Conservation (phyloP, 305 asterid species). For the Ajuga reptans region DNA sequence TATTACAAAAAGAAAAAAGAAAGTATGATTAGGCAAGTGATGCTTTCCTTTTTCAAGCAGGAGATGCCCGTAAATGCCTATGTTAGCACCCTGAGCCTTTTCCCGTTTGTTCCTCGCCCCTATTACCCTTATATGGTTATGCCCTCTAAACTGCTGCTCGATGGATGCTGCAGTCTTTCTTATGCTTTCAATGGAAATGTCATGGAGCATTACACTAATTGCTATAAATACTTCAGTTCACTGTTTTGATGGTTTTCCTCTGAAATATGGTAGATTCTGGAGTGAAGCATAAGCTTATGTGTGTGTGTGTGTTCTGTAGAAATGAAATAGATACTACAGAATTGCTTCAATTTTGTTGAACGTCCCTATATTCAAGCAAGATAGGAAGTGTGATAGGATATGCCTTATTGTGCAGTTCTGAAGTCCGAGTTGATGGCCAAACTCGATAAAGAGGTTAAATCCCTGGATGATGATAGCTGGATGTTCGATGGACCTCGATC, state of each 20-base stretch:
- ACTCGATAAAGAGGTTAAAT: slow-evolving; percentile 71
- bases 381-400: not conserved
- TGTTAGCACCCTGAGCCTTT: not conserved
- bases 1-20: too few relatives aligned
- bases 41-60: not conserved
- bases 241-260: not conserved
- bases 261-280: not conserved
- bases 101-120: not conserved
- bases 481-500: slow-evolving; percentile 97
- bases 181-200: not conserved
- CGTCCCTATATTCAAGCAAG: not conserved
- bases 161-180: not conserved
- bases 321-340: not conserved
- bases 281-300: not conserved
- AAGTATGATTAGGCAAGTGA: too few relatives aligned
- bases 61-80: not conserved
- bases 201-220: too few relatives aligned
- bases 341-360: not conserved
- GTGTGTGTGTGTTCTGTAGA: not conserved
- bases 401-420: slow-evolving; percentile 38
- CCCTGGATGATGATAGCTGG: slow-evolving; percentile 91
- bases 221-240: not conserved
- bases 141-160: not conserved
- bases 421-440: slow-evolving; percentile 69
- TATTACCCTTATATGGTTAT: not conserved